phyloP scores from a whole-genome alignment of 257 asterid genomes.

The Capsicum baccatum region DNA sequence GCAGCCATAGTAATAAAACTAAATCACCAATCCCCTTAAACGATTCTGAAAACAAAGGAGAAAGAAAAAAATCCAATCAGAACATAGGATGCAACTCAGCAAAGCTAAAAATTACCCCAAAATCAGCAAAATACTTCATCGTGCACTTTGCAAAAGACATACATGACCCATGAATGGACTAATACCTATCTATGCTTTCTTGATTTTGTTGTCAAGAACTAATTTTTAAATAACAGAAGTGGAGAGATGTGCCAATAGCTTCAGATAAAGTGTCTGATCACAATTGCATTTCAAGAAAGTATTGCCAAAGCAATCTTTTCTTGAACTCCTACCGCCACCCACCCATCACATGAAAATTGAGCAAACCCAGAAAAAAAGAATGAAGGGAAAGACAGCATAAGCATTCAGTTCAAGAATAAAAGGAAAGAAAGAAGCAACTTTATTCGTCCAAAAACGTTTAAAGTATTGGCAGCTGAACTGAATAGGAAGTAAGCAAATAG shows the following conservation, averaged over 20 bases:
- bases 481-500: neutral
- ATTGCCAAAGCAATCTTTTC: neutral
- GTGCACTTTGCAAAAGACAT: neutral
- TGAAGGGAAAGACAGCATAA: neutral
- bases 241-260: neutral
- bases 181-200: neutral
- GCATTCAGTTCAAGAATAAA: neutral
- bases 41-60: conserved; percentile 20
- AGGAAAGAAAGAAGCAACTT: neutral
- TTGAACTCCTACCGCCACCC: neutral
- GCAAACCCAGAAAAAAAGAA: neutral
- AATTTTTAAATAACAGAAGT: neutral
- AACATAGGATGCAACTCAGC: neutral
- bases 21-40: neutral
- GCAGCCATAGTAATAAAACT: conserved; percentile 37
- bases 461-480: neutral
- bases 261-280: neutral
- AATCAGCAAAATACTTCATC: neutral
- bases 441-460: neutral
- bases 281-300: conserved; percentile 3
- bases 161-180: neutral
- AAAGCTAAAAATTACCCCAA: neutral
- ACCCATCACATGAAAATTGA: neutral
- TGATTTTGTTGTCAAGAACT: conserved; percentile 7
- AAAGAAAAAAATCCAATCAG: neutral